Evolutionary conservation across 2,329 filamentous ascomycete genomes (phyloP).

Genomic region (Stenocarpella maydis): DNA sequence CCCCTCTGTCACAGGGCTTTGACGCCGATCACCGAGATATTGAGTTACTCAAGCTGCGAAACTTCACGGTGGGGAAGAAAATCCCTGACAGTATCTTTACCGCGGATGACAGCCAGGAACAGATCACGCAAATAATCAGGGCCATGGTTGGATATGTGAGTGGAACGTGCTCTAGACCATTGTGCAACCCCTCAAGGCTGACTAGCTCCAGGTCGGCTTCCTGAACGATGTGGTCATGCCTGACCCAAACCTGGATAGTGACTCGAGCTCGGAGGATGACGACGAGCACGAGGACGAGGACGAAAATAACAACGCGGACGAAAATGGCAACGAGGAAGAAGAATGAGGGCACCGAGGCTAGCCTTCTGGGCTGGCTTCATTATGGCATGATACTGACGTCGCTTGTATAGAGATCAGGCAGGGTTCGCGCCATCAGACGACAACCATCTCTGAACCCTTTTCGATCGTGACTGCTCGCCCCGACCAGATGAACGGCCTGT

Average conservation of each 20-base stretch:
- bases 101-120: slow-evolving; percentile 67
- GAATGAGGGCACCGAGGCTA: background rate
- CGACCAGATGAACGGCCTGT: background rate
- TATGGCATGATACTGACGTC: slow-evolving; percentile 13
- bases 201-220: slow-evolving; percentile 66
- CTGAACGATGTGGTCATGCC: slow-evolving; percentile 79
- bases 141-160: slow-evolving; percentile 83
- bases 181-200: slow-evolving; percentile 34
- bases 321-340: slow-evolving; percentile 2
- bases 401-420: background rate
- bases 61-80: slow-evolving; percentile 76
- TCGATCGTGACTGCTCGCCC: background rate
- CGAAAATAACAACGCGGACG: slow-evolving; percentile 7
- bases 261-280: slow-evolving; percentile 55
- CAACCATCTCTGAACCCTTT: background rate
- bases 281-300: slow-evolving; percentile 30
- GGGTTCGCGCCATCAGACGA: background rate
- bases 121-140: slow-evolving; percentile 69
- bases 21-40: slow-evolving; percentile 79
- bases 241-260: slow-evolving; percentile 60
- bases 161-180: slow-evolving; percentile 39
- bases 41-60: slow-evolving; percentile 79
- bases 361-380: background rate
- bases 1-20: slow-evolving; percentile 69
- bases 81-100: slow-evolving; percentile 73